Percentiles rank a stretch among this genome's conserved stretches.
phyloP scores from a whole-genome alignment of 129 eudicot species.

The Mikania micrantha region DNA sequence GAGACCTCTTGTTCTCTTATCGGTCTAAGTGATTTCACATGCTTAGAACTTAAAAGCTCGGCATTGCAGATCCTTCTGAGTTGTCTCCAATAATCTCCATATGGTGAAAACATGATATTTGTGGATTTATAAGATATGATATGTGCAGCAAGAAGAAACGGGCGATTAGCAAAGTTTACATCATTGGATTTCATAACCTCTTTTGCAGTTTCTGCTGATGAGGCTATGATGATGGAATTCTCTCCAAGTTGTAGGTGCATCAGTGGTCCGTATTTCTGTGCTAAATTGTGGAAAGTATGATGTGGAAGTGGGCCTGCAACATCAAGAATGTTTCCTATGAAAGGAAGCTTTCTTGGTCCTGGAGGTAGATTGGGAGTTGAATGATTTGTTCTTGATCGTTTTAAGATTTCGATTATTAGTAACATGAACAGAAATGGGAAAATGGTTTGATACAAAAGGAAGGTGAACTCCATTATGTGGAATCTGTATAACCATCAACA shows the following conservation, averaged over 20 bases:
- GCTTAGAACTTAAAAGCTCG: constrained; percentile 33
- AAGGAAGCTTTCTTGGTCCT: constrained; percentile 30
- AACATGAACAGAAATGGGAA: constrained; percentile 14
- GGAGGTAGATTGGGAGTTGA: constrained; percentile 20
- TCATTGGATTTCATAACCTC: constrained; percentile 39
- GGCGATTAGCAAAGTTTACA: constrained; percentile 26
- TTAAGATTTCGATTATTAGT: constrained; percentile 16
- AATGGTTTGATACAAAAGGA: constrained; percentile 13
- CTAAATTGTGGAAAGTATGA: constrained; percentile 24
- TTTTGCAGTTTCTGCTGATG: constrained; percentile 34
- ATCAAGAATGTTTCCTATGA: constrained; percentile 31
- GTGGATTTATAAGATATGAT: constrained; percentile 28
- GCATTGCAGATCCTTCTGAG: constrained; percentile 36
- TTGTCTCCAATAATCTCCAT: constrained; percentile 36
- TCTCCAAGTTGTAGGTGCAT: constrained; percentile 38
- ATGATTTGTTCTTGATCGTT: background rate
- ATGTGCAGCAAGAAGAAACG: constrained; percentile 34
- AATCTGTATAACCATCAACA: background rate
- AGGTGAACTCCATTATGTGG: constrained; percentile 18
- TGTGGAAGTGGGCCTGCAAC: constrained; percentile 32
- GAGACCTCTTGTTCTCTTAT: constrained; percentile 30
- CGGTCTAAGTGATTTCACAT: constrained; percentile 28
- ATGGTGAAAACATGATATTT: constrained; percentile 30
- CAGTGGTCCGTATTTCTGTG: constrained; percentile 27
- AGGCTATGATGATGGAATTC: constrained; percentile 27